A percentile compares a stretch with the other conserved stretches of the same genome.
Conservation (phyloP, 2,329 filamentous ascomycete genomes). For the Cladosporium sp. region DNA sequence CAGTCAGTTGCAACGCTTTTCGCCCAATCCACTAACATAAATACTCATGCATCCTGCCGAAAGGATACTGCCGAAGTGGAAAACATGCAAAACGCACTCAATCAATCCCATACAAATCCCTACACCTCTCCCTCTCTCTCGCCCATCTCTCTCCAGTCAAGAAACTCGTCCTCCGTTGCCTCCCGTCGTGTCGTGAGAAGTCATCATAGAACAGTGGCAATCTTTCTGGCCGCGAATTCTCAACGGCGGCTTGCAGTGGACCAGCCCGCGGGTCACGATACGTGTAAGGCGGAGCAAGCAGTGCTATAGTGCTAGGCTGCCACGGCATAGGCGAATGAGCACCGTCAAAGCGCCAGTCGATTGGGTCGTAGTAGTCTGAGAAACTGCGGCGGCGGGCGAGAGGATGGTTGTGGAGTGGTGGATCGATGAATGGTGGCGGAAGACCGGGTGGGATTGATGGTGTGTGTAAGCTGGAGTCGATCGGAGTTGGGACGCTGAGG, state of each 20-base stretch:
- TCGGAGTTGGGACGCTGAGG: neutral
- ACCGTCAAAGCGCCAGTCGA: neutral
- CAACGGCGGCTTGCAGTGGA: neutral
- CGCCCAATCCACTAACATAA: neutral
- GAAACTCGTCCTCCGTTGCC: neutral
- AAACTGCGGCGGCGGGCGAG: constrained; percentile 2
- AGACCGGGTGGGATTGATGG: neutral
- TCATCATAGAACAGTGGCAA: constrained; percentile 2
- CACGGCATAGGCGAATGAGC: neutral
- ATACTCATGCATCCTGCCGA: neutral
- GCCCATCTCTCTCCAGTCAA: neutral
- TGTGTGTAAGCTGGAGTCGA: neutral
- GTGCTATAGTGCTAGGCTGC: neutral
- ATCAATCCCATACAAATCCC: constrained; percentile 2
- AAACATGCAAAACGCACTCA: too few species aligned
- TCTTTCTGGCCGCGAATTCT: neutral
- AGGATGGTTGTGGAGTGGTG: neutral
- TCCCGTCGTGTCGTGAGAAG: neutral
- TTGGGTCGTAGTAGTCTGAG: neutral
- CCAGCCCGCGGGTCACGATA: neutral
- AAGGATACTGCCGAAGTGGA: too few species aligned
- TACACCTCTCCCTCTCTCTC: constrained; percentile 1
- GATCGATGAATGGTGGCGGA: neutral
- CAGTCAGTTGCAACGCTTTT: too few species aligned
- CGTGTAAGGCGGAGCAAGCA: neutral